Base-by-base conservation (phyloP, 2,329 filamentous ascomycete species). In the Thelonectria discophora region DNA sequence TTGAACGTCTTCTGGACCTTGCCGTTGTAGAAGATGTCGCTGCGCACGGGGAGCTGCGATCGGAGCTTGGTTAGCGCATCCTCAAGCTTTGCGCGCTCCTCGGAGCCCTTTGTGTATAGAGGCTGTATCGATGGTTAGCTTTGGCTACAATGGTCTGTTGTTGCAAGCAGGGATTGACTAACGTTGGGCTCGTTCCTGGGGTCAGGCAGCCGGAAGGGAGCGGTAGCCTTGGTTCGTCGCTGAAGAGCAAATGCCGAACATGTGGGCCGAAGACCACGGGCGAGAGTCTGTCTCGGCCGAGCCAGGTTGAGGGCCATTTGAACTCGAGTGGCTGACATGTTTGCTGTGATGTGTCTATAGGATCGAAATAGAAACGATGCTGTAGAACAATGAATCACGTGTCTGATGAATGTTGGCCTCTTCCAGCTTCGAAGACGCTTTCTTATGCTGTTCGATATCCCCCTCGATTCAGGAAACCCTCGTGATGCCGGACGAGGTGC, bases 101-200 rank as follows among this genome's bases (percentile, higher is more conserved):
- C 66, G 0, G 75, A 76, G 42, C 66, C 66, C 32, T 68, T 75
- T 43, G 58, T 60, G 60, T 76, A 76, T 18, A 65, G 64, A 24
- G 68, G 74, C 74, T 76, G n/a, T 30, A 21, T 21, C 10, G 27
- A 3, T 3, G 3, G 20, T 47, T 30, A 27, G 2, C 2, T 18
- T 30, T 39, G 32, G 60, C 2, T 57, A 50, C 5, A 6, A 27
- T 2, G 20, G 13, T 21, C 5, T 2, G 39, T 27, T 10, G 20
- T 37, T 15, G 13, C 37, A 12, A 9, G 27, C 3, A 30, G 12
- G 4, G 7, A 24, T 40, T 10, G 15, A 58, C 72, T 61, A 24
- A 75, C 74, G 55, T 75, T 76, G 39, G 72, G 72, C 65, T 76
- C 75, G 48, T 76, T 76, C 32, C 73, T 67, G 42, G 72, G 65